phyloP scores from a whole-genome alignment of 2,329 filamentous ascomycete species.

The Colletotrichum cuscutae region DNA sequence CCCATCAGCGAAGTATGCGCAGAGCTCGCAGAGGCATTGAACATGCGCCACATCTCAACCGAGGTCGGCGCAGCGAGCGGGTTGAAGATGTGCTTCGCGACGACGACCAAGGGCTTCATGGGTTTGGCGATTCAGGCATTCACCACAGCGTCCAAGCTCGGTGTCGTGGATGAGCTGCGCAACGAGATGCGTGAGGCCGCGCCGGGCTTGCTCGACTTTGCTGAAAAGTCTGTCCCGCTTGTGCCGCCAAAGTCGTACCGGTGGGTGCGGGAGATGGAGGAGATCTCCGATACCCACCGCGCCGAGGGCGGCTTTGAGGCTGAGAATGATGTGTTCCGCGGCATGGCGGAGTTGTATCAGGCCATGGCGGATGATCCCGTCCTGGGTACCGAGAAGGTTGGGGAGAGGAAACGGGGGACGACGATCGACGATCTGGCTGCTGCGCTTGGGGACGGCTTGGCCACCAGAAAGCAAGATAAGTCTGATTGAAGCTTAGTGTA shows the following conservation, averaged over 20 bases:
- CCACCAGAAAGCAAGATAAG: conserved; percentile 53
- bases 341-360: conserved; percentile 70
- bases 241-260: conserved; percentile 83
- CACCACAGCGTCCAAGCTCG: conserved; percentile 72
- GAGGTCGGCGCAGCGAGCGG: conserved; percentile 66
- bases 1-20: conserved; percentile 51
- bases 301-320: conserved; percentile 71
- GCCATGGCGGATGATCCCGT: conserved; percentile 70
- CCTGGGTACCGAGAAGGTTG: conserved; percentile 67
- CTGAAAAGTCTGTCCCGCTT: conserved; percentile 60
- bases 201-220: conserved; percentile 57
- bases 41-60: conserved; percentile 58
- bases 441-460: conserved; percentile 58
- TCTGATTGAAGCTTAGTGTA: not conserved
- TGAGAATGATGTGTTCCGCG: conserved; percentile 61
- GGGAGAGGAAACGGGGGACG: conserved; percentile 63
- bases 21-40: conserved; percentile 55
- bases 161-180: conserved; percentile 68
- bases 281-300: conserved; percentile 74
- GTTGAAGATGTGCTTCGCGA: conserved; percentile 74
- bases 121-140: conserved; percentile 77
- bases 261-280: conserved; percentile 82
- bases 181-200: conserved; percentile 62
- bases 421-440: conserved; percentile 67
- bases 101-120: conserved; percentile 71